Evolutionary conservation across 2,329 filamentous ascomycete genomes (phyloP), one percentile per base, ranked within the genome.

Genomic region (Aspergillus brunneoviolaceus): DNA sequence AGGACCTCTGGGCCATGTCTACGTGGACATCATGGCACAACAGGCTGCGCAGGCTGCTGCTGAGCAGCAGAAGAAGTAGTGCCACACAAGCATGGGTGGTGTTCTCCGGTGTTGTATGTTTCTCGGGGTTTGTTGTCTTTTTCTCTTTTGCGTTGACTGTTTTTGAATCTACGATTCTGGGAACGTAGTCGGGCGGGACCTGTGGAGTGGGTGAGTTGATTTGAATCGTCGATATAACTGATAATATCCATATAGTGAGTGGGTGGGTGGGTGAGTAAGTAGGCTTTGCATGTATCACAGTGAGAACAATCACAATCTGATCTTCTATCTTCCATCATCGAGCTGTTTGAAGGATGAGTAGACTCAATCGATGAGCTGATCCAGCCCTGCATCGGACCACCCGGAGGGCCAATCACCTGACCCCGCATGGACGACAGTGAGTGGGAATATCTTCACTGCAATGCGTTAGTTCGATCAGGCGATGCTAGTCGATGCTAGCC

Each of bases 1-100:
- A 21, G 71, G 71, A 35, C 71, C 71, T 45, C 60, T 73, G 51
- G 71, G 71, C 55, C 71, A 73, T 60, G 71, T 72, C 31, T 73
- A 64, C 55, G 63, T 73, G 14, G 71, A 73, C 59, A 63, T 73
- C 5, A 63, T 57, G 51, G 45, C 16, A 19, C 39, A 45, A 16
- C 39, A 45, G 16, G 52, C 55, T 29, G 27, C 27, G 3, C 27
- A 29, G 27, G 27, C 27, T 29, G 27, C 27, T 29, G 27, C 27
- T 29, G 60, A 62, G 23, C 60, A 58, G 56, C 68, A 69, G 68
- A 60, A 69, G 58, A 65, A 65, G 39, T 76, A 58, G 51, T 42
- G 39, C 39, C 39, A 45, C 39, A 12, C 39, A 12, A 19, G 39
- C 39, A 45, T 45, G 39, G 39, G 39, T 45, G 39, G 39, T 45